Base-by-base conservation (phyloP, 805 yeast genomes). In the Lachancea waltii region DNA sequence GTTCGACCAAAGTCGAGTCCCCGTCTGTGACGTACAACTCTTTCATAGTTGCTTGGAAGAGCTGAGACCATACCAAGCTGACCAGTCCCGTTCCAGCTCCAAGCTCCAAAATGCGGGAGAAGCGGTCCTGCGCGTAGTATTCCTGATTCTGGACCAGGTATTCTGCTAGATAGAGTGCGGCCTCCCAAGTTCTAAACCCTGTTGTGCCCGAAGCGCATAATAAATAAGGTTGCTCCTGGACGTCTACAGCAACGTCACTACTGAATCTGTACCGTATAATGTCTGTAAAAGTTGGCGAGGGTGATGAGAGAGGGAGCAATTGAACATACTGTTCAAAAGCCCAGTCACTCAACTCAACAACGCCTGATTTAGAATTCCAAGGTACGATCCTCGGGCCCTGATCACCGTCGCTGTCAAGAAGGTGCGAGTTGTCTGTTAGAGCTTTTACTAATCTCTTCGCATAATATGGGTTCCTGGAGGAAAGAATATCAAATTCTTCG, bases 131-230 rank as follows among this genome's bases (percentile, higher is more conserved):
- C 16, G 20, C 26, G n/a, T 17, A 30, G 30, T 29, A 29, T 9
- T 17, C 17, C 7, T 22, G 22, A 13, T 41, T 23, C 19, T 44
- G 35, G 1, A 64, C 45, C 11, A 84, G 47, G 48, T 63, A 81
- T 26, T 77, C 69, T 1, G 81, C 64, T 6, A 90, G 60, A 37
- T 67, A 85, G 5, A 84, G 48, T 0, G 95, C 82, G 2, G 95
- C 97, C 53, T 86, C 96, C 97, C 97, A 89, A 0, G 97, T 90
- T 28, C 97, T 65, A 38, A 77, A 62, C 0, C 97, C 97, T 0
- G 97, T 90, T 1, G 95, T 81, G 4, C 94, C 95, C n/a, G 63
- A 54, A 1, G 85, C 85, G 25, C 84, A 73, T 10, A 83, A 73
- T 36, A 82, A 44, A 38, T 70, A 65, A 0, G 89, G 90, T 0